Evolutionary conservation across 2,329 filamentous ascomycete species (phyloP), one percentile per base, ranked within the genome.

Genomic region (Cercospora sp.): DNA sequence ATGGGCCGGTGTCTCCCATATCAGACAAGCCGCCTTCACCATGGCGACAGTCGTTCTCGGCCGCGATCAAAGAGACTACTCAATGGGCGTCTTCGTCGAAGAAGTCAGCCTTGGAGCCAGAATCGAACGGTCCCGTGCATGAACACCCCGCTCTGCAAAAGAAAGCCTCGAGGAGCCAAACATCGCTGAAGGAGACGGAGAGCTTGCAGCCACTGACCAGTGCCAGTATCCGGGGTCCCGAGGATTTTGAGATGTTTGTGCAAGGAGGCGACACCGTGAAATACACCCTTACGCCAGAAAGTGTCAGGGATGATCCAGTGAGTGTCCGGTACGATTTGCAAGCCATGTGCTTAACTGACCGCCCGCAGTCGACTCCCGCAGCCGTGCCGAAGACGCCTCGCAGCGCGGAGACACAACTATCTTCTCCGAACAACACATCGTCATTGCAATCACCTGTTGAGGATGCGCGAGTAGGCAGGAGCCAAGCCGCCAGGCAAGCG

Each of bases 191-290:
- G 12, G 45, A 68, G 33, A 20, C 31, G n/a, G 71, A 72, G 26
- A 33, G 67, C 13, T 55, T 63, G 9, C 65, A 69, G 23, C 69
- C 70, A 9, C 64, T 77, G 28, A 78, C 75, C 8, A 77, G 75
- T 62, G 76, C 76, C 3, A 77, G 73, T 53, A 78, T 77, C 53
- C 73, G 73, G 28, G 76, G 75, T 9, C 76, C 77, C 6, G 75
- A 78, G 63, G 81, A 84, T 68, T 85, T 85, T 71, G 83, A 85
- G 64, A 78, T 79, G 48, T 78, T 84, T 48, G 79, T 84, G 51
- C 80, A 82, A 72, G 77, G 81, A 18, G 78, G 80, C 55, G 83
- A 84, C 30, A 84, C 82, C 5, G 81, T 84, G 23, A 84, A 84
- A 72, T 83, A 82, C 73, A 84, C 83, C 6, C 74, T 85, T 63